These are phyloP conservation scores for Fistulifera pelliculosa DNA, from an alignment of 108 stramenopile species.

Conservation along the genomic window DNA sequence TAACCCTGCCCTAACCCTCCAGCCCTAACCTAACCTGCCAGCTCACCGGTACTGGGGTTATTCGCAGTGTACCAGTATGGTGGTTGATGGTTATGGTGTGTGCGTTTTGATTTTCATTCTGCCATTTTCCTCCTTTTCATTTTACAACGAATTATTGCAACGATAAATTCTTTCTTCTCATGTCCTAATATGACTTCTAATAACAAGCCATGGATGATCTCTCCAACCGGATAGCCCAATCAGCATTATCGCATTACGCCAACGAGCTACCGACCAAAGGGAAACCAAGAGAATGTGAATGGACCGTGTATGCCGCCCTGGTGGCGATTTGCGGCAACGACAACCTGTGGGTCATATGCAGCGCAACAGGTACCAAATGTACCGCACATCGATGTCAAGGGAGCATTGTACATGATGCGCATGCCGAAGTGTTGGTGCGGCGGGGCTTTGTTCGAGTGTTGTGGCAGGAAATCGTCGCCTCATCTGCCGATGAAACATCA, in stretches of 20 bases:
- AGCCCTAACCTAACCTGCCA: too few species aligned
- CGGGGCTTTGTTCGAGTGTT: conserved; percentile 67
- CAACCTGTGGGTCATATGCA: conserved; percentile 35
- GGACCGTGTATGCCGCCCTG: conserved; percentile 83
- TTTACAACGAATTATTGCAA: too few species aligned
- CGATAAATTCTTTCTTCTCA: too few species aligned
- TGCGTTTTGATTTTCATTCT: too few species aligned
- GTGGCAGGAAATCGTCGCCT: conserved; percentile 53
- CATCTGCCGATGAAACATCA: conserved; percentile 10
- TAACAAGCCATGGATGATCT: background rate
- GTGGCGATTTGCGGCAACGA: conserved; percentile 26
- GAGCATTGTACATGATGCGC: conserved; percentile 48
- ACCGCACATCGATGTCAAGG: conserved; percentile 36
- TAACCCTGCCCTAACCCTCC: too few species aligned
- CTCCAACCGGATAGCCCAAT: conserved; percentile 15
- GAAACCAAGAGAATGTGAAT: conserved; percentile 71
- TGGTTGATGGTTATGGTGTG: too few species aligned
- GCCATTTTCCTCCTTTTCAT: too few species aligned
- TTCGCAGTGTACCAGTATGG: too few species aligned
- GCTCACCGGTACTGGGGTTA: too few species aligned
- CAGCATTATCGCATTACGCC: conserved; percentile 57
- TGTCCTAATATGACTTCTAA: too few species aligned
- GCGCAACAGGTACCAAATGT: conserved; percentile 85
- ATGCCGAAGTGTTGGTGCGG: conserved; percentile 85
- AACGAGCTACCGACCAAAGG: conserved; percentile 40